A percentile compares a stretch with the other conserved stretches of the same genome.
Conservation (phyloP, 2,329 filamentous ascomycete species). For the Ambrosiella xylebori region DNA sequence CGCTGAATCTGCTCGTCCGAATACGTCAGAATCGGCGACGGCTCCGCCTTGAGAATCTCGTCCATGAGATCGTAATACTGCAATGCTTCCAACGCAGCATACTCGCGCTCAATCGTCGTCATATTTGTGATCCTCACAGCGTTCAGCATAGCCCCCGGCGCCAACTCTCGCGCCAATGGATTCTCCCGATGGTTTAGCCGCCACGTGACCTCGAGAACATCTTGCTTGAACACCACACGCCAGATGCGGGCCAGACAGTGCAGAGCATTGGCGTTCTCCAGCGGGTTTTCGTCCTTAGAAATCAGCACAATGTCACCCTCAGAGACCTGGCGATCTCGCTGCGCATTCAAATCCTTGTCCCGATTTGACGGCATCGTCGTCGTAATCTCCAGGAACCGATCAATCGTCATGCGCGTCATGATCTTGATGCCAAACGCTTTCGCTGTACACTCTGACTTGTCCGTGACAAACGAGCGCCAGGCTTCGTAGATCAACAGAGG, state of each 20-base stretch:
- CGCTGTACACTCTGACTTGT: constrained; percentile 68
- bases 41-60: constrained; percentile 76
- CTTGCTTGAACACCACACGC: constrained; percentile 64
- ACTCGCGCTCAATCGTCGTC: constrained; percentile 89
- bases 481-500: constrained; percentile 82
- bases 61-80: constrained; percentile 94
- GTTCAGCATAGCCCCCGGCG: constrained; percentile 51
- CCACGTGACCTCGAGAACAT: constrained; percentile 68
- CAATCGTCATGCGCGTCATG: constrained; percentile 72
- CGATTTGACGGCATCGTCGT: constrained; percentile 51
- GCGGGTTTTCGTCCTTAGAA: constrained; percentile 54
- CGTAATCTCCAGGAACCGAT: constrained; percentile 82
- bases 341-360: neutral
- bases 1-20: constrained; percentile 52
- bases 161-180: constrained; percentile 43
- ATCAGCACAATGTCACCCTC: constrained; percentile 84
- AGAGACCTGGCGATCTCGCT: constrained; percentile 45
- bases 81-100: constrained; percentile 73
- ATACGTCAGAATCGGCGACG: constrained; percentile 74
- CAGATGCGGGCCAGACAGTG: constrained; percentile 79
- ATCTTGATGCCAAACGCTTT: constrained; percentile 79
- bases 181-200: constrained; percentile 55
- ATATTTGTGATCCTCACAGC: constrained; percentile 81
- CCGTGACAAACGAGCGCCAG: constrained; percentile 83
- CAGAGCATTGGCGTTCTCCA: constrained; percentile 45